Base-by-base conservation (phyloP, 192 early-diverging fungal genomes). In the Geranomyces michiganensis region DNA sequence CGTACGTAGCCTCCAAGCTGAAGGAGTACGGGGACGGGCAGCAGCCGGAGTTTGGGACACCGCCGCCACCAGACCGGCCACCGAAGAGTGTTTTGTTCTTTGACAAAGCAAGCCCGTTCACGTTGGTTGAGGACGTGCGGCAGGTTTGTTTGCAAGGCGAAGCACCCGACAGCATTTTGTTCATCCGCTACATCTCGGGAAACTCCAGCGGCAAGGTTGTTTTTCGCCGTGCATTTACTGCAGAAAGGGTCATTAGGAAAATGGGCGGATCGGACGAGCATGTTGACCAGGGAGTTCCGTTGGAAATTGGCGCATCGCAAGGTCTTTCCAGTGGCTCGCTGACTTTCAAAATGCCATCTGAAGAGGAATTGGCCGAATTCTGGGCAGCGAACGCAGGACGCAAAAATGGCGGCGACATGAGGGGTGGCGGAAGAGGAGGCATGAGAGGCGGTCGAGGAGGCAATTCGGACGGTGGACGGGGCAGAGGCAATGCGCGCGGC, bases 101-200 rank as follows among this genome's bases (percentile, higher is more conserved):
- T 41, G 43, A 45, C 44, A 22, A 21, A 4, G 41, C 27, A 3
- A 29, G 62, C 43, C 62, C 62, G 2, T 21, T 64, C 12, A 29
- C 62, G 62, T 41, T 64, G 2, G n/a, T 64, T 8, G 62, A 64
- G 27, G 62, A 64, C n/a, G 62, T 64, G 17, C 17, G 29, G 36
- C 41, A 64, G 22, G 9, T 64, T 8, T 46, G 36, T 41, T 26
- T 27, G 22, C 19, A 53, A 26, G n/a, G 32, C 33, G 24, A 32
- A 12, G 26, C n/a, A n/a, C n/a, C n/a, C n/a, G n/a, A 64, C 7
- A 15, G 21, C 14, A 29, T 64, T n/a, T 14, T 31, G 8, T 64
- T 45, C 62, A 10, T 64, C 62, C 2, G 21, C 1, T 64, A 64
- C 62, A 41, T 17, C 21, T 64, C 62, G 17, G 36, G 62, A 1